These are phyloP conservation scores for Metschnikowia cerradonensis DNA, from an alignment of 805 yeast genomes.

Conservation along the genomic window DNA sequence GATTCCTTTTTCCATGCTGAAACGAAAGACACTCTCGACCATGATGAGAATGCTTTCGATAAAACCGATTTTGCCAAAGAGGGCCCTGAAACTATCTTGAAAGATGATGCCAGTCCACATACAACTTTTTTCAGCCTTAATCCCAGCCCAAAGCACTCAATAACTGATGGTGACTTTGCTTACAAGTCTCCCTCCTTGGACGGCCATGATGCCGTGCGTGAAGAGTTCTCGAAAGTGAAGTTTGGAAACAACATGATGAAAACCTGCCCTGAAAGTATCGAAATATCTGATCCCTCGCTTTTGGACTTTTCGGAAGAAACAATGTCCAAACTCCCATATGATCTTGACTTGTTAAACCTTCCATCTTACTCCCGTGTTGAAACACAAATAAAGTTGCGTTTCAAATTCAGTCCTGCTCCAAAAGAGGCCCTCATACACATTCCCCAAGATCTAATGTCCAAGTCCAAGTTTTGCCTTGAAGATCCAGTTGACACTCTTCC, in stretches of 20 bases:
- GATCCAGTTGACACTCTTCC: constrained; percentile 44
- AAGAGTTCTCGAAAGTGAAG: constrained; percentile 47
- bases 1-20: constrained; percentile 3
- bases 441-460: constrained; percentile 84
- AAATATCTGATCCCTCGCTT: constrained; percentile 29
- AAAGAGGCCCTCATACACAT: constrained; percentile 67
- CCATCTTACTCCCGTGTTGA: constrained; percentile 89
- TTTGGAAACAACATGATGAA: constrained; percentile 46
- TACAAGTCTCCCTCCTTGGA: constrained; percentile 19
- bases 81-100: constrained; percentile 14
- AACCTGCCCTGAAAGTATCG: constrained; percentile 31
- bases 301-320: constrained; percentile 36
- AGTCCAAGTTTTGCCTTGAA: constrained; percentile 72
- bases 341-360: constrained; percentile 52
- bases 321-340: constrained; percentile 43
- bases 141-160: constrained; percentile 19
- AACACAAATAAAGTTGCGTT: constrained; percentile 81
- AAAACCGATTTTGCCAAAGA: not conserved
- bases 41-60: not conserved
- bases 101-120: constrained; percentile 21
- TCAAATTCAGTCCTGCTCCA: constrained; percentile 73
- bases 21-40: constrained; percentile 1
- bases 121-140: constrained; percentile 14
- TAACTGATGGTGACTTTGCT: constrained; percentile 7
- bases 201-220: constrained; percentile 43